Evolutionary conservation across 2,329 filamentous ascomycete genomes (phyloP).

Genomic region (Ophiostoma ulmi): DNA sequence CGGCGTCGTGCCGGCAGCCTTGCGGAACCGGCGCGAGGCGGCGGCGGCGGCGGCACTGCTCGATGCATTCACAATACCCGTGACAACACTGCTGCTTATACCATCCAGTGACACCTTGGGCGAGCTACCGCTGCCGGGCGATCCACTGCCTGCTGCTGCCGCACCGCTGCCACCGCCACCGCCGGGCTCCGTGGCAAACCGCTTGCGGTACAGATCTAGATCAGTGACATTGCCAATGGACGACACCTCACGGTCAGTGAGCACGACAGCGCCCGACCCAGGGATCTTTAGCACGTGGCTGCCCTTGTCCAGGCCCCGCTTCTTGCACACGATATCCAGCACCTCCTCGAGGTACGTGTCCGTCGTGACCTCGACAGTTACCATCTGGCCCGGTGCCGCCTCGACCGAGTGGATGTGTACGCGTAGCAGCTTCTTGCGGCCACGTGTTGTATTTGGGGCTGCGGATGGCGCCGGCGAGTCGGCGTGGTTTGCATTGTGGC

Average conservation of each 20-base stretch:
- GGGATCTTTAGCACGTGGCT: slow-evolving; percentile 74
- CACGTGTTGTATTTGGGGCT: slow-evolving; percentile 46
- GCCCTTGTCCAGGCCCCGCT: slow-evolving; percentile 71
- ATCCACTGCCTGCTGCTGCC: not conserved
- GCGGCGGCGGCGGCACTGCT: slow-evolving; percentile 6
- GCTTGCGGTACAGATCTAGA: slow-evolving; percentile 68
- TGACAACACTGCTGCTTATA: slow-evolving; percentile 41
- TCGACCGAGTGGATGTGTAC: slow-evolving; percentile 68
- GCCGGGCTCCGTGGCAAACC: slow-evolving; percentile 61
- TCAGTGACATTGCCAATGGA: slow-evolving; percentile 71
- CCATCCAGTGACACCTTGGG: slow-evolving; percentile 58
- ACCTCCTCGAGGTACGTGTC: slow-evolving; percentile 81
- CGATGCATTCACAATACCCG: slow-evolving; percentile 35
- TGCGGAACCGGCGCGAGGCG: slow-evolving; percentile 24
- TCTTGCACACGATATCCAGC: slow-evolving; percentile 70
- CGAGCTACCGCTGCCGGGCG: slow-evolving; percentile 35
- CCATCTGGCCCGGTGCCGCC: slow-evolving; percentile 64
- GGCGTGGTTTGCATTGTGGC: slow-evolving; percentile 51
- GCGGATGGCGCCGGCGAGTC: slow-evolving; percentile 51
- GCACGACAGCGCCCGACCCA: slow-evolving; percentile 67
- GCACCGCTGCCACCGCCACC: slow-evolving; percentile 6
- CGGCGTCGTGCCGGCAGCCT: slow-evolving; percentile 35
- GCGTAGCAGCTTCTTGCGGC: slow-evolving; percentile 64
- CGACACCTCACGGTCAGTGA: slow-evolving; percentile 71
- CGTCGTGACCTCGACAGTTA: slow-evolving; percentile 70